Conservation (phyloP, 306 rosid genomes). For the Myrica gale region DNA sequence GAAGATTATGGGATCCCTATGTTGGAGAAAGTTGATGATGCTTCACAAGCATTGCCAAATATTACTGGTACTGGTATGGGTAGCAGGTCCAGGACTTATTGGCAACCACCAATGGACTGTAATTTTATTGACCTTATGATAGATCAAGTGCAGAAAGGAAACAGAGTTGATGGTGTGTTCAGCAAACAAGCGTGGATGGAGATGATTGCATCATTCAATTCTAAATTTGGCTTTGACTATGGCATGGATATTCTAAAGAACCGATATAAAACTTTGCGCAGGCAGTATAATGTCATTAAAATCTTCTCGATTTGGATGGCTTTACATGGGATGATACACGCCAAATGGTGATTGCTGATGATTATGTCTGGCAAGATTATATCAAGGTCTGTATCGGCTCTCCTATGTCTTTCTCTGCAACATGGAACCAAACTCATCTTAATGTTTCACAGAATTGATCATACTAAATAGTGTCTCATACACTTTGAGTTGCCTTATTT, state of each 20-base stretch:
- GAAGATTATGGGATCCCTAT: constrained; percentile 48
- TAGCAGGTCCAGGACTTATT: constrained; percentile 57
- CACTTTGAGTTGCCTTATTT: not conserved
- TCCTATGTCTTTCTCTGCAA: not conserved
- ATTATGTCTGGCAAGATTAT: constrained; percentile 72
- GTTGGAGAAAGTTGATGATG: constrained; percentile 34
- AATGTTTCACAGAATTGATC: not conserved
- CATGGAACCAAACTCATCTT: not conserved
- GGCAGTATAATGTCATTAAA: constrained; percentile 62
- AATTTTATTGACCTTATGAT: constrained; percentile 67
- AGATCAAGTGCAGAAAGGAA: constrained; percentile 61
- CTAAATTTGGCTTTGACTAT: constrained; percentile 63
- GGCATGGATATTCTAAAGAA: constrained; percentile 69
- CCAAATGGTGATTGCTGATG: constrained; percentile 75
- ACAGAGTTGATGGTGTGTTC: constrained; percentile 56
- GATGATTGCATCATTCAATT: constrained; percentile 67
- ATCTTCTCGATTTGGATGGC: constrained; percentile 64
- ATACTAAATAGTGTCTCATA: not conserved
- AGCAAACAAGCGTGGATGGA: constrained; percentile 76
- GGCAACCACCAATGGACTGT: constrained; percentile 78
- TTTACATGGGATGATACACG: constrained; percentile 76
- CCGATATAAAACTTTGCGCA: constrained; percentile 67
- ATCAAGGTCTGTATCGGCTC: constrained; percentile 48
- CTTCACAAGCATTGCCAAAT: constrained; percentile 27
- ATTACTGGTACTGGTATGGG: constrained; percentile 25